Evolutionary conservation across 495 filamentous ascomycete genomes (phyloP), one percentile per base, ranked within the genome.

Genomic region (Xylaria cubensis): DNA sequence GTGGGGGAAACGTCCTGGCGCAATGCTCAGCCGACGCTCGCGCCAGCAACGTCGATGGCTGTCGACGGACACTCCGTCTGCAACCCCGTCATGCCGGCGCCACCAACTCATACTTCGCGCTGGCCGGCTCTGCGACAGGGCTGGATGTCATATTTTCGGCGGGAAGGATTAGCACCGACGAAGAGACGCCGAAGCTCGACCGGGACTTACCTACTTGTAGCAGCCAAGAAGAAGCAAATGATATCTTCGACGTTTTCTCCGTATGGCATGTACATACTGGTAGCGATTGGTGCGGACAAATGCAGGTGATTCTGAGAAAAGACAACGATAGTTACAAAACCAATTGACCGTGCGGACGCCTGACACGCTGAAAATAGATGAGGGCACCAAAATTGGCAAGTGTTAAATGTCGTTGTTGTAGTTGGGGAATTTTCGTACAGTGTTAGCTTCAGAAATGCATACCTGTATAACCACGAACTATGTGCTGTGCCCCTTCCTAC

Each of bases 181-280:
- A 9, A 67, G 39, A 67, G 32, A 26, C 65, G 34, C 65, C 65
- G 65, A 67, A 6, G 21, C 65, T 67, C 21, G 65, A 19, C 65
- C 65, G 65, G 50, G 34, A 56, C 36, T 39, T 56, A 21, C 64
- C 44, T 41, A 56, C 36, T 17, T 17, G n/a, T 55, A 44, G 65
- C 21, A 44, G 4, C 44, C 10, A 21, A 61, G 24, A 42, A 9
- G 24, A 19, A 13, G 21, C 8, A 13, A 29, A 12, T 64, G 44
- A 21, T 39, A 26, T 42, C 39, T 44, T 64, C 21, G 0, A 26
- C 39, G 39, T 64, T 39, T 24, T 26, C 39, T 10, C 39, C 61
- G 29, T 9, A 29, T 5, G 17, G 19, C 6, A 50, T 17, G 3
- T 48, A 4, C 32, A 21, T 39, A 7, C 39, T 29, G 21, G n/a